Evolutionary conservation across 495 filamentous ascomycete species (phyloP).

Genomic region (Friedmanniomyces simplex): DNA sequence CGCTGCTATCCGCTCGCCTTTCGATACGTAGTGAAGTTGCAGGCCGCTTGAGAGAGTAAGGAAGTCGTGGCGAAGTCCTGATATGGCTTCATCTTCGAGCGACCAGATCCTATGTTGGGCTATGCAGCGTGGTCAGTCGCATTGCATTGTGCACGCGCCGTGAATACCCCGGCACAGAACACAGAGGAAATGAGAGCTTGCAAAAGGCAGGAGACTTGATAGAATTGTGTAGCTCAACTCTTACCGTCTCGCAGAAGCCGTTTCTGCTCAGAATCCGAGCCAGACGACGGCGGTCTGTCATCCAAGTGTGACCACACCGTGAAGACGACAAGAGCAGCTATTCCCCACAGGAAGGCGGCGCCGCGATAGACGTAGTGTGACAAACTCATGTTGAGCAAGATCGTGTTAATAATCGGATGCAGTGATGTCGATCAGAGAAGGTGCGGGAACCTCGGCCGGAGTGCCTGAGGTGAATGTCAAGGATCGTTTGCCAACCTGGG

Average conservation of each 20-base stretch:
- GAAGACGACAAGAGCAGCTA: neutral
- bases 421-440: too few relatives aligned
- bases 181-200: too few relatives aligned
- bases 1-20: conserved; percentile 1
- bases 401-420: neutral
- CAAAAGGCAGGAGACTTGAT: too few relatives aligned
- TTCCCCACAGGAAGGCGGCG: neutral
- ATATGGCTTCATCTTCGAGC: neutral
- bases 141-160: too few relatives aligned
- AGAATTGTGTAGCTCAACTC: too few relatives aligned
- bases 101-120: conserved; percentile 1
- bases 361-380: neutral
- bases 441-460: too few relatives aligned
- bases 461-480: too few relatives aligned
- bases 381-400: neutral
- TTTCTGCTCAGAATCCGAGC: neutral
- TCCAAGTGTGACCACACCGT: neutral
- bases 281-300: neutral
- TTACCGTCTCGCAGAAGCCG: neutral
- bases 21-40: conserved; percentile 42
- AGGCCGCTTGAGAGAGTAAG: conserved; percentile 37
- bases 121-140: neutral
- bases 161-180: too few relatives aligned
- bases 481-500: too few relatives aligned
- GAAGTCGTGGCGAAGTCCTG: conserved; percentile 23